These are phyloP conservation scores for Lavandula angustifolia DNA, from an alignment of 257 asterid genomes.

Conservation along the genomic window DNA sequence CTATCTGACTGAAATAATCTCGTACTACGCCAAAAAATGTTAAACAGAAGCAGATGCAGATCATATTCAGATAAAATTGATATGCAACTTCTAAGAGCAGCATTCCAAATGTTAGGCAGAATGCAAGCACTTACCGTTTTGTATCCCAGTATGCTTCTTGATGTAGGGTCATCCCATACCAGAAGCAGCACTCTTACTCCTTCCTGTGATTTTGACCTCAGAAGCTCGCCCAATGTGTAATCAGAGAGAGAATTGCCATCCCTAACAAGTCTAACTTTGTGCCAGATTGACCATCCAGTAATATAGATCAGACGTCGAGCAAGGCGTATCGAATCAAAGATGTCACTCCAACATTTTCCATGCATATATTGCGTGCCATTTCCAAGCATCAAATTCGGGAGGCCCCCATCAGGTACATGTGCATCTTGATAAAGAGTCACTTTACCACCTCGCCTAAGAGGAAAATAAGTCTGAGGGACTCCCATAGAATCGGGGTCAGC, in stretches of 20 bases:
- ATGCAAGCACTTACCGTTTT: conserved; percentile 64
- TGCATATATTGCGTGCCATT: conserved; percentile 71
- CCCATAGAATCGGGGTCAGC: conserved; percentile 86
- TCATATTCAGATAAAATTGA: conserved; percentile 18
- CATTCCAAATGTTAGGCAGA: conserved; percentile 9
- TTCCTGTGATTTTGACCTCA: conserved; percentile 92
- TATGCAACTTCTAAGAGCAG: conserved; percentile 16
- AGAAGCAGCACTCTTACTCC: conserved; percentile 98
- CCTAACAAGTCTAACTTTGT: conserved; percentile 81
- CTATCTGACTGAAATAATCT: conserved; percentile 1
- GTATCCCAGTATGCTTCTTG: conserved; percentile 93
- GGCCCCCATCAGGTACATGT: conserved; percentile 84
- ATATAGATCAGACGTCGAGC: conserved; percentile 88
- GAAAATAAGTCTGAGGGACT: conserved; percentile 91
- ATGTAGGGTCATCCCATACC: conserved; percentile 96
- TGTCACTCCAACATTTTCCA: conserved; percentile 94
- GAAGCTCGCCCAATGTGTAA: conserved; percentile 82
- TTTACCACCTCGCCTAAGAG: conserved; percentile 87
- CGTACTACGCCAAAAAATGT: conserved; percentile 8
- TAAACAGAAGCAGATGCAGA: conserved; percentile 22
- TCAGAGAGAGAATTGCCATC: conserved; percentile 60
- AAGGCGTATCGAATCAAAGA: conserved; percentile 75
- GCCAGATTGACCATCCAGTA: conserved; percentile 99
- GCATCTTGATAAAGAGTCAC: conserved; percentile 98
- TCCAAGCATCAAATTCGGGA: conserved; percentile 74